phyloP scores from a whole-genome alignment of 129 eudicot species.

The Silybum marianum region DNA sequence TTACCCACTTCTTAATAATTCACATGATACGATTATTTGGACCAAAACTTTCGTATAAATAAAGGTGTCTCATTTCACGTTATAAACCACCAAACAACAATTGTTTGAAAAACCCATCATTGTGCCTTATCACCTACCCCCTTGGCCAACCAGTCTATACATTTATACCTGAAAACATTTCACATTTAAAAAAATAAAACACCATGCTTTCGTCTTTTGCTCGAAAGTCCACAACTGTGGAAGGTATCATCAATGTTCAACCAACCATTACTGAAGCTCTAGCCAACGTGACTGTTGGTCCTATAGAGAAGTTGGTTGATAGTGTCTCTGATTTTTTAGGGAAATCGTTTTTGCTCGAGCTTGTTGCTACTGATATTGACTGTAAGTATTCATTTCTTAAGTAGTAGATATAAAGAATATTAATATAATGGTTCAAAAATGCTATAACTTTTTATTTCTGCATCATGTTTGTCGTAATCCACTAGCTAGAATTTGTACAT shows the following conservation, averaged over 20 bases:
- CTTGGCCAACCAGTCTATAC: background rate
- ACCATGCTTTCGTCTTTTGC: background rate
- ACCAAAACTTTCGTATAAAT: background rate
- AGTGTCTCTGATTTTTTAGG: slow-evolving; percentile 47
- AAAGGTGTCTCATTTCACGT: background rate
- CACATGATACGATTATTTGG: background rate
- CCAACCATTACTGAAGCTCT: slow-evolving; percentile 40
- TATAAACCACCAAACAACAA: background rate
- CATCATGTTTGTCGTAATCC: background rate
- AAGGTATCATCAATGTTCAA: slow-evolving; percentile 46
- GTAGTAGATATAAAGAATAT: too few relatives aligned
- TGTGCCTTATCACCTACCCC: background rate
- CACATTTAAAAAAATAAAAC: background rate
- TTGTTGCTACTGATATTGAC: slow-evolving; percentile 59
- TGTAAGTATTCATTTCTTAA: slow-evolving; percentile 19
- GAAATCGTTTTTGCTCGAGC: slow-evolving; percentile 47
- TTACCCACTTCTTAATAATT: background rate
- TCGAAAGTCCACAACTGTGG: slow-evolving; percentile 12
- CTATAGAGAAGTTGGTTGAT: slow-evolving; percentile 39
- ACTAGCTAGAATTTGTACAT: background rate
- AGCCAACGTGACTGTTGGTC: slow-evolving; percentile 28
- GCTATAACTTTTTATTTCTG: background rate
- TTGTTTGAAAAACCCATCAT: background rate
- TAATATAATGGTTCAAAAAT: background rate
- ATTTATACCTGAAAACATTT: background rate